Evolutionary conservation across 1,284 basidiomycete species (phyloP).

Genomic region (Ustilago bromivora): DNA sequence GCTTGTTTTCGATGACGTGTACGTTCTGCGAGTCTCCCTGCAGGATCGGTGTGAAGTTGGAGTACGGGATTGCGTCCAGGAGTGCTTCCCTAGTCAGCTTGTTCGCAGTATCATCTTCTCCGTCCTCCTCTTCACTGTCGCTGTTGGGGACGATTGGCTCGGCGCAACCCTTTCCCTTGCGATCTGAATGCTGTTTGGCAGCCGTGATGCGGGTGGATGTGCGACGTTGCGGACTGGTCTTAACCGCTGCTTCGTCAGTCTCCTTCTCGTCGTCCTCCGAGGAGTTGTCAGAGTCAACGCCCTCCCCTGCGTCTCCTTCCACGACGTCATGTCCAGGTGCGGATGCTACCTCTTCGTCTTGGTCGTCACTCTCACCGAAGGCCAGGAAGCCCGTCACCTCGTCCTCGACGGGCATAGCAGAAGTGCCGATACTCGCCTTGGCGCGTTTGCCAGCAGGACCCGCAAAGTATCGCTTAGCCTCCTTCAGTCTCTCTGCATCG

Average conservation of each 20-base stretch:
- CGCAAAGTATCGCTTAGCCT: constrained; percentile 35
- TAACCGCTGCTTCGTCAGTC: background rate
- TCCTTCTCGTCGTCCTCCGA: constrained; percentile 26
- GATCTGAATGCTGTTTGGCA: background rate
- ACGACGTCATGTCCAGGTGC: background rate
- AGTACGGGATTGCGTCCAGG: constrained; percentile 39
- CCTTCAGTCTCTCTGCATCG: constrained; percentile 18
- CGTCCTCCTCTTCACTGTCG: constrained; percentile 1
- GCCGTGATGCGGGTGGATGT: background rate
- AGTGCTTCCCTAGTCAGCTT: constrained; percentile 19
- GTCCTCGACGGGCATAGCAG: constrained; percentile 24
- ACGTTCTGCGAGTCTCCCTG: constrained; percentile 16
- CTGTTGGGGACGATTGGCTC: background rate
- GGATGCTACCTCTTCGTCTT: constrained; percentile 1
- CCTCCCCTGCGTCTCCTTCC: background rate
- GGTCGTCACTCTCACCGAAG: constrained; percentile 4
- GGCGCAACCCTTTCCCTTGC: constrained; percentile 16
- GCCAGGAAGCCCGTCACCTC: constrained; percentile 1
- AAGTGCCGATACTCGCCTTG: constrained; percentile 12
- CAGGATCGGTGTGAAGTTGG: constrained; percentile 24
- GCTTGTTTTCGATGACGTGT: constrained; percentile 25
- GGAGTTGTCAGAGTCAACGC: constrained; percentile 13
- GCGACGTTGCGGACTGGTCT: background rate
- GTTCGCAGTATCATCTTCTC: background rate
- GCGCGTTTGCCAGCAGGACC: background rate